Percentiles rank a stretch among this genome's conserved stretches.
These are phyloP conservation scores for Omphalotus guepiniiformis DNA, from an alignment of 768 basidiomycete species.

Conservation along the genomic window DNA sequence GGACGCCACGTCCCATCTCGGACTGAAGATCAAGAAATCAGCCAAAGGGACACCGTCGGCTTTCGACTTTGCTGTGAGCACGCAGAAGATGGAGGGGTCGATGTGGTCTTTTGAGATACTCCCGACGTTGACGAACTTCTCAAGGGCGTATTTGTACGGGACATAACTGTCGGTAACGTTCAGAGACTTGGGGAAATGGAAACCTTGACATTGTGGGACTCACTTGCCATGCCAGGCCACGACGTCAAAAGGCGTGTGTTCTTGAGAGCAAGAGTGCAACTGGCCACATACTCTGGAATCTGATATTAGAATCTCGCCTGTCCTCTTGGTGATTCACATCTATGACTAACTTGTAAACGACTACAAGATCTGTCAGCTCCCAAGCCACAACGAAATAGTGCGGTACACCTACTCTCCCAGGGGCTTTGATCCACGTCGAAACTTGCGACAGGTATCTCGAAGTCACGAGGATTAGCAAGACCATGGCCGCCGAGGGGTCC, in stretches of 20 bases:
- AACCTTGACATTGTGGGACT: conserved; percentile 14
- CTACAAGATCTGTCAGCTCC: conserved; percentile 18
- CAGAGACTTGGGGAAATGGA: neutral
- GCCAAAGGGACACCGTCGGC: conserved; percentile 52
- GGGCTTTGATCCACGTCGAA: conserved; percentile 62
- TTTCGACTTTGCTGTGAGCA: conserved; percentile 64
- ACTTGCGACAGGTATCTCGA: conserved; percentile 57
- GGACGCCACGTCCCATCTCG: conserved; percentile 59
- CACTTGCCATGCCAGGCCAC: conserved; percentile 71
- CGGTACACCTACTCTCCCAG: conserved; percentile 45
- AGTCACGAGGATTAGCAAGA: conserved; percentile 62
- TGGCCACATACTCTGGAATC: conserved; percentile 46
- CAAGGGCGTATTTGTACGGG: conserved; percentile 62
- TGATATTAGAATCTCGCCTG: neutral
- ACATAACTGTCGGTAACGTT: conserved; percentile 40
- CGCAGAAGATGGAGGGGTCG: conserved; percentile 66
- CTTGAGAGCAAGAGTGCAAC: conserved; percentile 49
- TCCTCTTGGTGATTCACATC: neutral
- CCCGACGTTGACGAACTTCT: conserved; percentile 60
- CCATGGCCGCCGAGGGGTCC: conserved; percentile 65
- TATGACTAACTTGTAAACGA: conserved; percentile 43
- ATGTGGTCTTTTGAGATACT: conserved; percentile 67
- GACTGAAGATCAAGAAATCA: conserved; percentile 62
- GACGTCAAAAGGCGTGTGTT: conserved; percentile 69
- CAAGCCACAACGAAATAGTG: neutral